Base-by-base conservation (phyloP, 2,329 filamentous ascomycete genomes). In the Colletotrichum coccodes region DNA sequence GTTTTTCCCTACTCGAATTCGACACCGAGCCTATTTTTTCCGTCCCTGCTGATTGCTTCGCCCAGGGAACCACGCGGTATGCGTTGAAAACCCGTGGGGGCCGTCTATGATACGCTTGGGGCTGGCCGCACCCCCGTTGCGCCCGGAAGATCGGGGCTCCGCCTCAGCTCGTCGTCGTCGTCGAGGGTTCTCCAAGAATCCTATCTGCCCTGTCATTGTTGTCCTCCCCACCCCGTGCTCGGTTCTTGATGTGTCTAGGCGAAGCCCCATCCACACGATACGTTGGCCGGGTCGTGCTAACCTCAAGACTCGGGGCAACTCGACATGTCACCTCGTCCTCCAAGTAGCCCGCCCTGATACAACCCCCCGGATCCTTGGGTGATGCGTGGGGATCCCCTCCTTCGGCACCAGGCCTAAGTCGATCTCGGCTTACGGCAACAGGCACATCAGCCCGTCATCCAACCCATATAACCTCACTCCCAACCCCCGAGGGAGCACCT, bases 151-250 rank as follows among this genome's bases (percentile, higher is more conserved):
- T n/a, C n/a, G 14, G n/a, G 14, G 9, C 38, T 30, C 23, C 36
- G 28, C 63, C 46, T n/a, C 36, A n/a, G 32, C 46, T 18, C 49
- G 5, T 21, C n/a, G 16, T 47, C 47, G 34, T 46, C 56, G n/a
- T 60, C 34, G 8, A 46, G 32, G 16, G 30, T 16, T 44, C 7
- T 34, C 34, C 26, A 38, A 38, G 42, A 21, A 50, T 34, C 28
- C 18, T 50, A 52, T 63, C 42, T 23, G 46, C 36, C 52, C 59
- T 67, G 50, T 63, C 50, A 44, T 67, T 40, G 44, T 30, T 26
- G 9, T 23, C 11, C 8, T 44, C 23, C 28, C 42, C 18, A 42
- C 59, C 64, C 30, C 50, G 64, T 67, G 49, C 42, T 32, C n/a
- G 3, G 44, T 28, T 7, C 38, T 11, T n/a, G 18, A 8, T 2